These are phyloP conservation scores for Colletotrichum caudatum DNA, from an alignment of 2,329 filamentous ascomycete species.

Conservation along the genomic window DNA sequence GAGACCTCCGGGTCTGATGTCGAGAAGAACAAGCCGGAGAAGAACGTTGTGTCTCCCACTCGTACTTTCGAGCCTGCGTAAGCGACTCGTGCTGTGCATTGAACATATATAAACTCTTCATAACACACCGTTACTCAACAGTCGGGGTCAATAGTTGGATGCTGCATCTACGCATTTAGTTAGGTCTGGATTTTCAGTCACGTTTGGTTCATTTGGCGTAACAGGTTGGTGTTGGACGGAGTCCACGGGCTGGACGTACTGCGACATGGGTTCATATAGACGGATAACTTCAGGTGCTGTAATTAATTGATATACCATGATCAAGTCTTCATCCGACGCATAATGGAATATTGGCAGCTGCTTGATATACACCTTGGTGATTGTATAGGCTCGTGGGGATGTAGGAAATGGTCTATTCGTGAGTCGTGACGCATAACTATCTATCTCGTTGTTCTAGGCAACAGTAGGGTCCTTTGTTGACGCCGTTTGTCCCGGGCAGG, in stretches of 20 bases:
- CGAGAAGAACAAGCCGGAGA: slow-evolving; percentile 52
- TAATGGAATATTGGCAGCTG: neutral
- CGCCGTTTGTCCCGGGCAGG: neutral
- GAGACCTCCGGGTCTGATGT: slow-evolving; percentile 51
- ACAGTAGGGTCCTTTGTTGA: neutral
- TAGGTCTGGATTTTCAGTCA: neutral
- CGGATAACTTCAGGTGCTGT: slow-evolving; percentile 7
- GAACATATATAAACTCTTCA: neutral
- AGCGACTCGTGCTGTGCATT: neutral
- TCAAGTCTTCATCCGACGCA: neutral
- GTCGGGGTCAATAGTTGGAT: neutral
- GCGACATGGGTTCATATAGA: slow-evolving; percentile 14
- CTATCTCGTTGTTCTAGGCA: neutral
- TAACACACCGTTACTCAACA: neutral
- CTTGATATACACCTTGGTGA: neutral
- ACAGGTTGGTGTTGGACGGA: slow-evolving; percentile 11
- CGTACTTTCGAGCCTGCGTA: slow-evolving; percentile 37
- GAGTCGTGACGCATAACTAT: slow-evolving; percentile 30
- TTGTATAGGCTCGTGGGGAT: neutral
- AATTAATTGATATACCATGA: slow-evolving; percentile 13
- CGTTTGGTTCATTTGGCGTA: slow-evolving; percentile 24
- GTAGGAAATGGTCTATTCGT: slow-evolving; percentile 28
- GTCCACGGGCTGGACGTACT: neutral
- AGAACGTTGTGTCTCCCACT: slow-evolving; percentile 27
- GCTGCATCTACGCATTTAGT: neutral